A percentile compares a stretch with the other conserved stretches of the same genome.
Conservation (phyloP, 805 yeast species). For the Scheffersomyces stipitis region DNA sequence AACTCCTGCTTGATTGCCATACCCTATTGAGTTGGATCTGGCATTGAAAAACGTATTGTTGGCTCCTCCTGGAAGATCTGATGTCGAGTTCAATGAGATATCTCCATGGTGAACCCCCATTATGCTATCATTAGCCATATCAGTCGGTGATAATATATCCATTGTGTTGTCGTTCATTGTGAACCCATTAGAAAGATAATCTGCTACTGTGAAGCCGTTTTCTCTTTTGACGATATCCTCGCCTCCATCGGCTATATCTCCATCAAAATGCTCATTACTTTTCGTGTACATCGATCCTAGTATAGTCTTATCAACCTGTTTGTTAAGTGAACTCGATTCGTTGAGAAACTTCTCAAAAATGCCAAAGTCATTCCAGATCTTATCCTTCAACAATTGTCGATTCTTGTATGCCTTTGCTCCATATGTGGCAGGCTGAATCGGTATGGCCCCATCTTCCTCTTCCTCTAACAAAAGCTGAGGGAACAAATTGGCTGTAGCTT, state of each 20-base stretch:
- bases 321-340: slow-evolving; percentile 14
- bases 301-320: slow-evolving; percentile 30
- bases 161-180: slow-evolving; percentile 12
- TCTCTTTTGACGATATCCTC: slow-evolving; percentile 4
- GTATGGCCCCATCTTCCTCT: slow-evolving; percentile 39
- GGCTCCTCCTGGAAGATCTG: slow-evolving; percentile 23
- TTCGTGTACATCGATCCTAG: slow-evolving; percentile 25
- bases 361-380: slow-evolving; percentile 36
- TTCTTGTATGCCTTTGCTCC: slow-evolving; percentile 42
- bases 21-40: slow-evolving; percentile 15
- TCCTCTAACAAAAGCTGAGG: slow-evolving; percentile 37
- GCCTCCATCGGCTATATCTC: slow-evolving; percentile 10
- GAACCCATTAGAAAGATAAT: slow-evolving; percentile 34
- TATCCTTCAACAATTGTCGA: slow-evolving; percentile 26
- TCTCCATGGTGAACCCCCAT: slow-evolving; percentile 32
- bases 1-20: slow-evolving; percentile 6
- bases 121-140: slow-evolving; percentile 22
- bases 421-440: slow-evolving; percentile 33
- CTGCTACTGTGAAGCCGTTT: slow-evolving; percentile 24
- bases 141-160: slow-evolving; percentile 15
- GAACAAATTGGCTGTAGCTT: slow-evolving; percentile 35
- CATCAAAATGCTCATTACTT: slow-evolving; percentile 4
- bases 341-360: slow-evolving; percentile 27
- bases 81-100: slow-evolving; percentile 30
- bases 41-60: slow-evolving; percentile 25